These are phyloP conservation scores for Globisporangium rhizosaccharum DNA, from an alignment of 352 stramenopile genomes.

Conservation along the genomic window DNA sequence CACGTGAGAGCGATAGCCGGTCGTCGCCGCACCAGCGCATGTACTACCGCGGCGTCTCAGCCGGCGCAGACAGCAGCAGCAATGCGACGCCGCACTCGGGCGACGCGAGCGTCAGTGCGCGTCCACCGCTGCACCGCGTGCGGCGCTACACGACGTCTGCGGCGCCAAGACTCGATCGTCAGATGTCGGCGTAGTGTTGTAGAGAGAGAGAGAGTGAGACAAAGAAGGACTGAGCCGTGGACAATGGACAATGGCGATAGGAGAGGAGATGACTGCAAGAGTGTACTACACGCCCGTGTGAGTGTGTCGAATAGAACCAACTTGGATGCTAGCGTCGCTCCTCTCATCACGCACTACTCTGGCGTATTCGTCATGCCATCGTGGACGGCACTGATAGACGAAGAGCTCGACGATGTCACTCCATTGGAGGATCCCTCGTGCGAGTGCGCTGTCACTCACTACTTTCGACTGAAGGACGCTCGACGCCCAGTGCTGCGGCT, in stretches of 20 bases:
- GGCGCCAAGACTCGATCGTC: constrained; percentile 14
- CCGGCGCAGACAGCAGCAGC: constrained; percentile 21
- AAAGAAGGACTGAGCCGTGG: neutral
- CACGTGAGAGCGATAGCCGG: neutral
- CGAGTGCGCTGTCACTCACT: neutral
- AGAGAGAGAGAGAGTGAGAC: constrained; percentile 2
- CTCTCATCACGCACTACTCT: neutral
- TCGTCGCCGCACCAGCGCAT: neutral
- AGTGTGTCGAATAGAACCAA: neutral
- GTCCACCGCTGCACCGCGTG: constrained; percentile 25
- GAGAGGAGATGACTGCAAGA: too few species aligned
- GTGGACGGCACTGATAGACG: too few species aligned
- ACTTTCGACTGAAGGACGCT: constrained; percentile 13
- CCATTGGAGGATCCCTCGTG: too few species aligned
- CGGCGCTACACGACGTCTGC: constrained; percentile 29
- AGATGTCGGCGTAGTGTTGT: constrained; percentile 19
- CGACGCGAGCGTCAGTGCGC: constrained; percentile 8
- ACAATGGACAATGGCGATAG: neutral
- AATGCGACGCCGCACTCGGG: constrained; percentile 10
- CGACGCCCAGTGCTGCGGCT: constrained; percentile 13
- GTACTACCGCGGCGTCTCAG: neutral
- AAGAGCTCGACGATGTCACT: too few species aligned
- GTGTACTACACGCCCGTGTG: too few species aligned
- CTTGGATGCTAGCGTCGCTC: neutral
- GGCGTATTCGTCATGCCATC: too few species aligned